These are phyloP conservation scores for Phytomonas sp. DNA, from an alignment of 208 protist species.

Conservation along the genomic window DNA sequence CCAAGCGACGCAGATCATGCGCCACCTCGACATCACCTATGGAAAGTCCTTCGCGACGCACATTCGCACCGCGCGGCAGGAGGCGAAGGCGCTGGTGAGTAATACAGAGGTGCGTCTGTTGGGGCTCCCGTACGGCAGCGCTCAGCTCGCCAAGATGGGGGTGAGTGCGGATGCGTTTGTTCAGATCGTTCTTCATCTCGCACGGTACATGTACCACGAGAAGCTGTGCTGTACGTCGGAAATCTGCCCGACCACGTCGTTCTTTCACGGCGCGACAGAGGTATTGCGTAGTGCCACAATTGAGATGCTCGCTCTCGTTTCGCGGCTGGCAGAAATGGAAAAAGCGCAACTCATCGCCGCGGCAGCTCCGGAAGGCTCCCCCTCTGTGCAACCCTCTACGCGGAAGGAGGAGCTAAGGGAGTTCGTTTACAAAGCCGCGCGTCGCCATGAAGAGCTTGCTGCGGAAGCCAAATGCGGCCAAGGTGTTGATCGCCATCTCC, in stretches of 20 bases:
- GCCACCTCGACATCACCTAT: slow-evolving; percentile 63
- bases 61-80: slow-evolving; percentile 67
- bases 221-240: slow-evolving; percentile 64
- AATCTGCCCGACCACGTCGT: slow-evolving; percentile 43
- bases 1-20: slow-evolving; percentile 23
- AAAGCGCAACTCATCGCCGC: slow-evolving; percentile 1
- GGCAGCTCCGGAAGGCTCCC: background rate
- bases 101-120: slow-evolving; percentile 56
- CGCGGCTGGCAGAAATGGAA: slow-evolving; percentile 24
- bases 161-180: slow-evolving; percentile 72
- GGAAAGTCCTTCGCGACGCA: slow-evolving; percentile 73
- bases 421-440: slow-evolving; percentile 41
- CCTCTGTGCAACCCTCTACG: background rate
- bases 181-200: slow-evolving; percentile 84
- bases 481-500: slow-evolving; percentile 88
- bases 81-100: slow-evolving; percentile 48
- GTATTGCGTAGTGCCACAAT: slow-evolving; percentile 57
- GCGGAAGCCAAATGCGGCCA: slow-evolving; percentile 52
- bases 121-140: slow-evolving; percentile 37
- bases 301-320: slow-evolving; percentile 50
- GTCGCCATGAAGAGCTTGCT: slow-evolving; percentile 37
- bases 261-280: slow-evolving; percentile 84
- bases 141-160: slow-evolving; percentile 30
- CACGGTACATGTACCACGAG: slow-evolving; percentile 65
- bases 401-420: slow-evolving; percentile 27